A percentile compares a stretch with the other conserved stretches of the same genome.
Evolutionary conservation across 306 rosid species (phyloP).

Genomic region (Rubus parviflorus): DNA sequence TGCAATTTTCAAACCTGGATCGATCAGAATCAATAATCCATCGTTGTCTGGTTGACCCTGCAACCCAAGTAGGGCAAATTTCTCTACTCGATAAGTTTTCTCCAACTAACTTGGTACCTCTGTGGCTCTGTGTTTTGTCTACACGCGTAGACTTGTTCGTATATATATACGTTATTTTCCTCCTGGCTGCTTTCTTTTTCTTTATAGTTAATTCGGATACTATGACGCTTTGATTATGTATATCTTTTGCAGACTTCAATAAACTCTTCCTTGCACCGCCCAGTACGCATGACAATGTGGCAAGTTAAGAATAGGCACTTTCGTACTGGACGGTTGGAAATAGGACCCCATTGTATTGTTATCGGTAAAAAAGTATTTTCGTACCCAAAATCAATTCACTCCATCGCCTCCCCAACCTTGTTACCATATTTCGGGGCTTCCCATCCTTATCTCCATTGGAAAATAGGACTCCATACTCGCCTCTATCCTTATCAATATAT

Average conservation of each 20-base stretch:
- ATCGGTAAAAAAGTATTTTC: too few relatives aligned
- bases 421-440: too few relatives aligned
- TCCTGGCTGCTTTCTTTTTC: background rate
- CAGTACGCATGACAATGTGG: background rate
- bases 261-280: background rate
- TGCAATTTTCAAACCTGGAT: background rate
- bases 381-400: too few relatives aligned
- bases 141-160: background rate
- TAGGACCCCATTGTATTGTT: too few relatives aligned
- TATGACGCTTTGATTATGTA: background rate
- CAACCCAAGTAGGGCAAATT: background rate
- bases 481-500: too few relatives aligned
- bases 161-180: background rate
- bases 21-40: background rate
- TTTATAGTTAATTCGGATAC: background rate
- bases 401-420: too few relatives aligned
- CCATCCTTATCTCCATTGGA: too few relatives aligned
- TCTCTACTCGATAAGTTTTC: background rate
- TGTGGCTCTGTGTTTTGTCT: constrained; percentile 4
- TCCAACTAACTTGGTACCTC: background rate
- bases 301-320: background rate
- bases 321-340: too few relatives aligned
- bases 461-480: too few relatives aligned
- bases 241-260: background rate
- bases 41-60: background rate